Evolutionary conservation across 257 asterid genomes (phyloP).

Genomic region (Solanum ossicruentum): DNA sequence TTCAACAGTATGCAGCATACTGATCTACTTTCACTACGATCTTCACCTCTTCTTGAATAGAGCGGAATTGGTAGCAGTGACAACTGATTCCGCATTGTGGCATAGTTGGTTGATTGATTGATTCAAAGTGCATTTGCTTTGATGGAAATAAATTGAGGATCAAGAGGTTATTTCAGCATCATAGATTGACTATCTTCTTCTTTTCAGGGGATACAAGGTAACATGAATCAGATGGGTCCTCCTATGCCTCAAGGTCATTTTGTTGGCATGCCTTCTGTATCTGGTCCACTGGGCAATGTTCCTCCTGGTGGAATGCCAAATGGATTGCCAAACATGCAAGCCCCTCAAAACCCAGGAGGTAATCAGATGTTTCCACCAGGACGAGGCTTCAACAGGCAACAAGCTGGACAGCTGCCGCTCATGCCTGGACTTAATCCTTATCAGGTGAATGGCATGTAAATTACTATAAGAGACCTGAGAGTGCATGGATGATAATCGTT

Average conservation of each 20-base stretch:
- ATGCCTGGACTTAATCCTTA: constrained; percentile 80
- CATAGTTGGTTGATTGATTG: not conserved
- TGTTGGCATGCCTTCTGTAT: constrained; percentile 67
- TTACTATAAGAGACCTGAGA: not conserved
- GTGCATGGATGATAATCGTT: not conserved
- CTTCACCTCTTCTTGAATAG: not conserved
- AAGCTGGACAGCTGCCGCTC: constrained; percentile 75
- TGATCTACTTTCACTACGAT: not conserved
- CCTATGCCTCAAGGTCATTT: constrained; percentile 72
- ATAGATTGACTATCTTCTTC: constrained; percentile 3
- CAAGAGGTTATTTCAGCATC: not conserved
- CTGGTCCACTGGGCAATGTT: constrained; percentile 57
- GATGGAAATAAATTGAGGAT: not conserved
- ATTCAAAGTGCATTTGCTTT: not conserved
- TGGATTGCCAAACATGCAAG: constrained; percentile 48
- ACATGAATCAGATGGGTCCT: constrained; percentile 77
- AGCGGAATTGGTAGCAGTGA: not conserved
- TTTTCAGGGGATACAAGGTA: constrained; percentile 57
- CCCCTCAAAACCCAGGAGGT: constrained; percentile 35
- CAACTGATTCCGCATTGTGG: not conserved
- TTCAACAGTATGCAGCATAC: not conserved
- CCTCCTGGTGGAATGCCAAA: constrained; percentile 48
- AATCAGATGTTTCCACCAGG: constrained; percentile 76
- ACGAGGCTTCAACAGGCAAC: constrained; percentile 78
- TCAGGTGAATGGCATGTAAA: constrained; percentile 40